These are phyloP conservation scores for Dendrostoma leiphaemia DNA, from an alignment of 2,329 filamentous ascomycete species.

Conservation along the genomic window DNA sequence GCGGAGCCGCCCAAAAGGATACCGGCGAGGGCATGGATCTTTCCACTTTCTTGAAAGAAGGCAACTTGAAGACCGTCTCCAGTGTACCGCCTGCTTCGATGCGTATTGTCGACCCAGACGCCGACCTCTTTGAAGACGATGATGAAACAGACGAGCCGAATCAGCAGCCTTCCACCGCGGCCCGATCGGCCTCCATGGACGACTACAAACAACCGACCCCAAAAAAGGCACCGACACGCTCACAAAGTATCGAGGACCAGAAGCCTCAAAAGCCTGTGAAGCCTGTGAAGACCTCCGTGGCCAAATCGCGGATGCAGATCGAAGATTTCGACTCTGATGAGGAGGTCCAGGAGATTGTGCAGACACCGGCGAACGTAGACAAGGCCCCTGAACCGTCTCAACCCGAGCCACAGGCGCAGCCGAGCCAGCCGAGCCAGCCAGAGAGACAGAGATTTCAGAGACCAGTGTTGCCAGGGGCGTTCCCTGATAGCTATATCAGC, in stretches of 20 bases:
- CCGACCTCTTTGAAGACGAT: constrained; percentile 34
- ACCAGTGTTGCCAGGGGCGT: constrained; percentile 38
- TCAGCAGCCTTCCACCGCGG: constrained; percentile 28
- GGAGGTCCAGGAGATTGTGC: constrained; percentile 36
- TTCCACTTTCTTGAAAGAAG: constrained; percentile 39
- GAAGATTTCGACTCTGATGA: constrained; percentile 68
- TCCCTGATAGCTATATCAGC: constrained; percentile 39
- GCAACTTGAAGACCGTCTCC: constrained; percentile 49
- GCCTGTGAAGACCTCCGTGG: constrained; percentile 45
- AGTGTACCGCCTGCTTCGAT: constrained; percentile 56
- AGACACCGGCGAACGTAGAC: constrained; percentile 23
- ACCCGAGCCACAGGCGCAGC: not conserved
- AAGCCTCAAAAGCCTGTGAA: constrained; percentile 39
- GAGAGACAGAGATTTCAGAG: constrained; percentile 29
- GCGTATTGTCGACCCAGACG: constrained; percentile 57
- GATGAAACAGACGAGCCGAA: constrained; percentile 32
- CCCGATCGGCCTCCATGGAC: constrained; percentile 36
- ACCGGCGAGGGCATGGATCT: constrained; percentile 36
- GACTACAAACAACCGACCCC: constrained; percentile 41
- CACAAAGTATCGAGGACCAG: constrained; percentile 43
- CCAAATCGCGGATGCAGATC: constrained; percentile 62
- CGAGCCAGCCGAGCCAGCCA: constrained; percentile 29
- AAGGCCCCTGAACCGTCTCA: constrained; percentile 8
- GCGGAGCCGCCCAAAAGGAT: constrained; percentile 28
- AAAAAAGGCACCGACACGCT: constrained; percentile 39